phyloP scores from a whole-genome alignment of 306 rosid genomes.

The Corylus americana region DNA sequence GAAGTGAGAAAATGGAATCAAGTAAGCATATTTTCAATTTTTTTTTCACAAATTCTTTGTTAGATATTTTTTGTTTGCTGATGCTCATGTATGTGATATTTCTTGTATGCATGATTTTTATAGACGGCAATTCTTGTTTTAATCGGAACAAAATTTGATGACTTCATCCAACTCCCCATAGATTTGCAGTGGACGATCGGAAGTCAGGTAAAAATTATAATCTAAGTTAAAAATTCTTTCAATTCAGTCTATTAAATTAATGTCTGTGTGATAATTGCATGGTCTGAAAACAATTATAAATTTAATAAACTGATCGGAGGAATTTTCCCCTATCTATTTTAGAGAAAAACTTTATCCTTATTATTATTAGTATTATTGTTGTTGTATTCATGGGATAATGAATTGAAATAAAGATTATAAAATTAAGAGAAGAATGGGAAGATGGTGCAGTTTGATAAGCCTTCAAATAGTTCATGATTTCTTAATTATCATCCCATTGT shows the following conservation, averaged over 20 bases:
- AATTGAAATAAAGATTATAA: background rate
- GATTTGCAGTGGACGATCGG: conserved; percentile 98
- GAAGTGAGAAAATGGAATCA: conserved; percentile 87
- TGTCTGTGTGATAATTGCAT: no score
- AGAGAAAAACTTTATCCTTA: no score
- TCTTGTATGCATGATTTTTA: conserved; percentile 19
- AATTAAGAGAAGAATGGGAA: background rate
- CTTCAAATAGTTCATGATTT: background rate
- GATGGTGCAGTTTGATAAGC: background rate
- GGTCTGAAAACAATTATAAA: no score
- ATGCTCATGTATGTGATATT: background rate
- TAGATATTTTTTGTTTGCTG: background rate
- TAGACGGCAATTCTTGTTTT: conserved; percentile 89
- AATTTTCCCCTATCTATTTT: no score
- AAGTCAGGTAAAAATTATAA: conserved; percentile 56
- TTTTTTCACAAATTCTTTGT: background rate
- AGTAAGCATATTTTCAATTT: conserved; percentile 38
- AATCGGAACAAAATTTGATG: conserved; percentile 93
- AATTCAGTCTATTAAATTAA: no score
- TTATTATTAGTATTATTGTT: no score
- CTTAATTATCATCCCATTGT: background rate
- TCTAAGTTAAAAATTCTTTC: background rate
- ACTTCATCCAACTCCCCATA: conserved; percentile 93
- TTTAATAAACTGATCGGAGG: no score
- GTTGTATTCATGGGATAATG: background rate